These are phyloP conservation scores for Tylopilus sp. DNA, from an alignment of 768 basidiomycete species.

Conservation along the genomic window DNA sequence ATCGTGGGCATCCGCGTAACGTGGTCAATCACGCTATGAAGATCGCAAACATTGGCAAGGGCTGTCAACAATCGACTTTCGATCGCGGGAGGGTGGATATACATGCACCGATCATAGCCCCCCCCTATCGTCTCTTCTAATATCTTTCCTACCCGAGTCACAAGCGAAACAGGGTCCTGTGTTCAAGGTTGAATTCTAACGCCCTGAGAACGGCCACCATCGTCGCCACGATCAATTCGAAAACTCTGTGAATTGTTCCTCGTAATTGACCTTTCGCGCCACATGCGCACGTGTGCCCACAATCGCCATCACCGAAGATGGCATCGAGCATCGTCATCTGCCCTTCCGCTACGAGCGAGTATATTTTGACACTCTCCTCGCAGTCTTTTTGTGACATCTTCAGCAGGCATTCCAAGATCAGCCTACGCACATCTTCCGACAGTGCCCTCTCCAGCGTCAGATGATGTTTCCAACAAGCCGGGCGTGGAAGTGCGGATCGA, in stretches of 20 bases:
- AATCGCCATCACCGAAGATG: neutral
- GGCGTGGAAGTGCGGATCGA: no score
- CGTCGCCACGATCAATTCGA: no score
- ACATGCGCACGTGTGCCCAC: neutral
- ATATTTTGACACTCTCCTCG: neutral
- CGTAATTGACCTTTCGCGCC: neutral
- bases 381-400: neutral
- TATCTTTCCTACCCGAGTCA: neutral
- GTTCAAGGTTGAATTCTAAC: neutral
- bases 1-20: neutral
- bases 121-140: conserved; percentile 28
- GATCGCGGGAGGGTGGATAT: conserved; percentile 26
- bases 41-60: conserved; percentile 20
- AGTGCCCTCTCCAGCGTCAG: neutral
- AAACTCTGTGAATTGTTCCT: neutral
- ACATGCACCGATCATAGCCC: conserved; percentile 51
- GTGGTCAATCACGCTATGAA: conserved; percentile 36
- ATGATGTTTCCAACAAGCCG: neutral
- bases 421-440: neutral
- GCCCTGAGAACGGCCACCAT: neutral
- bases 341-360: neutral
- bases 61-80: conserved; percentile 20
- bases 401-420: neutral
- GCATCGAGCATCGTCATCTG: neutral
- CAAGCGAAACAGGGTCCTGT: neutral